phyloP scores from a whole-genome alignment of 192 early-diverging fungal genomes.

The Jimgerdemannia flammicorona region DNA sequence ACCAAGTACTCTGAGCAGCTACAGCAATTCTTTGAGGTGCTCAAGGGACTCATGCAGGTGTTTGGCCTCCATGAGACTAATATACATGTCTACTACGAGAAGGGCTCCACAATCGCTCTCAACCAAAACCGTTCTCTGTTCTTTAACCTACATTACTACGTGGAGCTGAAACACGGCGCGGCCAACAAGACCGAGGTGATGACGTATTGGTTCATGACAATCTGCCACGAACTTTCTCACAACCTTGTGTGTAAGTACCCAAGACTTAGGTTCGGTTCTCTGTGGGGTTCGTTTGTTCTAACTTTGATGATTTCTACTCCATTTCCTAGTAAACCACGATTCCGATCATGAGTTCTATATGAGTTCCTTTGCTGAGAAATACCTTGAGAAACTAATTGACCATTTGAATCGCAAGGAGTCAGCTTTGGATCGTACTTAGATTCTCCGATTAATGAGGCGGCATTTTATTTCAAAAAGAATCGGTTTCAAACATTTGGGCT shows the following conservation, averaged over 20 bases:
- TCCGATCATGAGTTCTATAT: too few relatives aligned
- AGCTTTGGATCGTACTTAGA: too few relatives aligned
- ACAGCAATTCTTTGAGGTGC: conserved; percentile 33
- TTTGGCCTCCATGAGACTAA: conserved; percentile 61
- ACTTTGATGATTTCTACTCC: too few relatives aligned
- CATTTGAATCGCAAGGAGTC: too few relatives aligned
- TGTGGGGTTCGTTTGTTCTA: too few relatives aligned
- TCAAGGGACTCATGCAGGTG: conserved; percentile 20
- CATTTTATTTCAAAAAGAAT: too few relatives aligned
- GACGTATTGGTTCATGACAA: conserved; percentile 83
- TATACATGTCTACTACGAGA: conserved; percentile 53
- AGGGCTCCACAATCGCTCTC: conserved; percentile 74
- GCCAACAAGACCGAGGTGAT: conserved; percentile 27
- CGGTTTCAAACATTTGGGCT: too few relatives aligned
- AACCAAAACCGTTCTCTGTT: conserved; percentile 72
- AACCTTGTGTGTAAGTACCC: conserved; percentile 49
- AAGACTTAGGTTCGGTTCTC: too few relatives aligned
- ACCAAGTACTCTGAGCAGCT: conserved; percentile 29
- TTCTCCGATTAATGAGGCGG: too few relatives aligned
- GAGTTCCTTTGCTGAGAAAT: too few relatives aligned
- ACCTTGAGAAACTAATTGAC: too few relatives aligned
- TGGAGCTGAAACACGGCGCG: conserved; percentile 52
- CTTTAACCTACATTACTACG: conserved; percentile 79
- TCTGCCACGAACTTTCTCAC: conserved; percentile 82
- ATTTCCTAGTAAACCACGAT: not conserved